These are phyloP conservation scores for Hibiscus tridactylites DNA, from an alignment of 345 rosid genomes.

Conservation along the genomic window DNA sequence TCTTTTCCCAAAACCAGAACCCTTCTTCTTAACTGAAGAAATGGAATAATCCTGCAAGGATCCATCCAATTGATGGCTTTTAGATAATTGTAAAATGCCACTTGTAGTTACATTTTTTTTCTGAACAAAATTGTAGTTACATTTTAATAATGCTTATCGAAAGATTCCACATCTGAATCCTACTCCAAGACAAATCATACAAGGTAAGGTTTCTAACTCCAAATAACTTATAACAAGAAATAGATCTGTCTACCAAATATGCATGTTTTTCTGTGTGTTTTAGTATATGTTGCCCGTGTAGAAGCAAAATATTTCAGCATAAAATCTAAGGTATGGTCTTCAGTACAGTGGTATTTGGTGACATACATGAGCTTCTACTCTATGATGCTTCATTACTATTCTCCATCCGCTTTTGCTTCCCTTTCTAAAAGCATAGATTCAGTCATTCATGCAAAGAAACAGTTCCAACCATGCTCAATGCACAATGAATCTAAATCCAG, in stretches of 20 bases:
- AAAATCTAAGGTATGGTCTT: background rate
- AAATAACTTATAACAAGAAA: background rate
- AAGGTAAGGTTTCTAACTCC: background rate
- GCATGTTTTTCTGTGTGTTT: background rate
- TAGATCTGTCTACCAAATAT: background rate
- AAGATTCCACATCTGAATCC: background rate
- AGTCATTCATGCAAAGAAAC: background rate
- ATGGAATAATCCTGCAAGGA: conserved; percentile 46
- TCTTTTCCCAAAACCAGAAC: conserved; percentile 32
- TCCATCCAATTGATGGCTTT: conserved; percentile 1
- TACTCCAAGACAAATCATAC: background rate
- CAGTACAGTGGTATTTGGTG: too few species aligned
- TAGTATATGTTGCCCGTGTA: background rate
- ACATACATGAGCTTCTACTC: background rate
- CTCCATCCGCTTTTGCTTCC: background rate
- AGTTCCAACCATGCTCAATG: background rate
- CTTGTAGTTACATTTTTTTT: background rate
- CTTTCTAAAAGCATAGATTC: background rate
- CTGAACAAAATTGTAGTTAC: background rate
- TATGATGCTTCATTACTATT: background rate
- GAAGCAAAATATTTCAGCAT: background rate
- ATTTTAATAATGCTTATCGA: background rate
- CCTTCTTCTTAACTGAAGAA: conserved; percentile 55
- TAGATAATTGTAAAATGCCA: background rate
- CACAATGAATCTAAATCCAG: background rate